Conservation (phyloP, 805 yeast species). For the Ogataea saltuana region DNA sequence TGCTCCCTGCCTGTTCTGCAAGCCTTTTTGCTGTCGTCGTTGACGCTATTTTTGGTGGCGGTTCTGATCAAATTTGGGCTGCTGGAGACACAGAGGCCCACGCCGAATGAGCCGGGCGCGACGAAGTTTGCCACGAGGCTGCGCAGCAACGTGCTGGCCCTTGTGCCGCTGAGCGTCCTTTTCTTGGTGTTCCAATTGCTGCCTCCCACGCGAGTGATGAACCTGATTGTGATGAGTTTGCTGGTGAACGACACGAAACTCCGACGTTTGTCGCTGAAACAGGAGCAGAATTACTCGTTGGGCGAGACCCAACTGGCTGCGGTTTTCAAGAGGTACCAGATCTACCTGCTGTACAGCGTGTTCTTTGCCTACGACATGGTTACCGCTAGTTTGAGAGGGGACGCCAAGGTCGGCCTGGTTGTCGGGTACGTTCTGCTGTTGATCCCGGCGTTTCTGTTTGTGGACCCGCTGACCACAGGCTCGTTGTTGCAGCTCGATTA, state of each 20-base stretch:
- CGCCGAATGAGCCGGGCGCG: too few species aligned
- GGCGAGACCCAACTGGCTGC: conserved; percentile 11
- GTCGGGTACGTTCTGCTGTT: conserved; percentile 24
- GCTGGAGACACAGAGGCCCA: background rate
- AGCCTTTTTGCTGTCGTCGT: conserved; percentile 29
- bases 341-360: conserved; percentile 17
- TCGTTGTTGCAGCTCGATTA: background rate
- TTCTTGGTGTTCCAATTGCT: conserved; percentile 28
- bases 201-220: conserved; percentile 30
- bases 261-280: conserved; percentile 20
- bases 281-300: conserved; percentile 23
- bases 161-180: conserved; percentile 21
- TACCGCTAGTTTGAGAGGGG: background rate
- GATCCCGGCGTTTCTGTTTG: conserved; percentile 24
- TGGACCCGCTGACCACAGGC: conserved; percentile 16
- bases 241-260: conserved; percentile 15
- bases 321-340: conserved; percentile 20
- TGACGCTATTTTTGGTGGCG: conserved; percentile 16
- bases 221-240: conserved; percentile 26
- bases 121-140: too few species aligned
- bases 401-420: conserved; percentile 1
- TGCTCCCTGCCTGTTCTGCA: conserved; percentile 18
- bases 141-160: background rate
- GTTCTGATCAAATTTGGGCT: conserved; percentile 10
- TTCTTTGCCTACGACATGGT: conserved; percentile 21